Base-by-base conservation (phyloP, 169 alveolate genomes). In the Amoebophrya sp. region DNA sequence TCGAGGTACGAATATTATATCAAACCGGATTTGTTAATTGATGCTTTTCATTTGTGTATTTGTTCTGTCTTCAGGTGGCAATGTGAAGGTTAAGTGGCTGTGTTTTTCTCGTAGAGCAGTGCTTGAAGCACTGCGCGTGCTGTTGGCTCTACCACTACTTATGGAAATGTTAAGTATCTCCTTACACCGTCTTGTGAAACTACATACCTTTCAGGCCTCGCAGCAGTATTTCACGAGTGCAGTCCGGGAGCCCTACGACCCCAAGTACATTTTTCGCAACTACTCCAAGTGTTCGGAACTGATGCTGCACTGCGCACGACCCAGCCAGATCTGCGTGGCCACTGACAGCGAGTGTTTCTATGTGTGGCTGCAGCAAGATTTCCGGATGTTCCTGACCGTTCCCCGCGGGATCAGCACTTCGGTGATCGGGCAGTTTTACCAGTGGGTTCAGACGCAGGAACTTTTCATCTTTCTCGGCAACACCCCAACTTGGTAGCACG, bases 381-480 rank as follows among this genome's bases (percentile, higher is more conserved):
- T 89, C 77, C 77, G 41, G 32, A 89, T 89, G 91, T 89, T 35
- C 38, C 35, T 89, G 3, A 89, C 91, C 32, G 91, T 89, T 39
- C 91, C 91, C 3, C 54, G 54, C 0, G 91, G 91, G 1, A 89
- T 54, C 2, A 40, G 77, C 25, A 89, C 91, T 12, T 39, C 77
- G 12, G 91, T 89, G 32, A 89, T 89, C 32, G 41, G 77, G 1
- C 91, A 89, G 40, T 40, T 54, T 29, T 89, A 89, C 38, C 91
- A 89, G 77, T 89, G 91, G 91, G 91, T 89, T 0, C 40, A 89
- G 33, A 29, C 91, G 39, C 77, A 40, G 2, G 91, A 89, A 32
- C 39, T 39, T 10, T 89, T 39, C 38, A 0, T 89, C 2, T 89
- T 89, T 40, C 41, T 89, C 39, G 91, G 41, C 29, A 89, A 47